Evolutionary conservation across 2,329 filamentous ascomycete species (phyloP), one percentile per base, ranked within the genome.

Genomic region (Talaromyces sp.): DNA sequence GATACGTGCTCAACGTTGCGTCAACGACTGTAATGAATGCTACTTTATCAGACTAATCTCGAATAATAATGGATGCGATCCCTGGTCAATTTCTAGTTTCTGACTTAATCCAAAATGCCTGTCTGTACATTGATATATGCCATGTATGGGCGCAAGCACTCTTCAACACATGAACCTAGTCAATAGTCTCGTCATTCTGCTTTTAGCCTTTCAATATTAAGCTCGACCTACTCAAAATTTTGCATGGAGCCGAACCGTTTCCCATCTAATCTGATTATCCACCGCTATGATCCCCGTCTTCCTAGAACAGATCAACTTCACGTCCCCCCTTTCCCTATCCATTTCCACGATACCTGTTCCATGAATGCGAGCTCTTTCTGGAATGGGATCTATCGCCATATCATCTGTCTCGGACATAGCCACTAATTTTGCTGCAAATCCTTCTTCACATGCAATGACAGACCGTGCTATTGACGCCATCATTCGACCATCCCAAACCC

Each of bases 401-500:
- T 35, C n/a, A 50, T 45, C 37, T 31, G 24, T 11, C n/a, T 6
- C 14, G 11, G 31, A 27, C 13, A 9, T 58, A 24, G 52, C 7
- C 5, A 8, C 19, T 13, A 31, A n/a, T 45, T 2, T 45, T n/a
- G 14, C 47, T 16, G 41, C 37, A 19, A 6, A 33, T 19, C 47
- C 41, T 47, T 60, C 58, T n/a, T 60, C 58, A 49, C 31, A 49
- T 7, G 31, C 33, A 47, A 60, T 49, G 9, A 60, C 45, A 27
- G n/a, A 49, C 13, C 6, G 41, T 10, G 58, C 58, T 31, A 60
- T 60, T 13, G 58, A 47, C 1, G 58, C 58, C 58, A 60, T 60
- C 43, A 60, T 60, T 37, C 45, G 58, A 49, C 58, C 58, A 50
- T 60, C 58, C 58, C 58, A 60, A n/a, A 60, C 58, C 2, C 58